Base-by-base conservation (phyloP, 2,329 filamentous ascomycete species). In the Rasamsonia emersonii region DNA sequence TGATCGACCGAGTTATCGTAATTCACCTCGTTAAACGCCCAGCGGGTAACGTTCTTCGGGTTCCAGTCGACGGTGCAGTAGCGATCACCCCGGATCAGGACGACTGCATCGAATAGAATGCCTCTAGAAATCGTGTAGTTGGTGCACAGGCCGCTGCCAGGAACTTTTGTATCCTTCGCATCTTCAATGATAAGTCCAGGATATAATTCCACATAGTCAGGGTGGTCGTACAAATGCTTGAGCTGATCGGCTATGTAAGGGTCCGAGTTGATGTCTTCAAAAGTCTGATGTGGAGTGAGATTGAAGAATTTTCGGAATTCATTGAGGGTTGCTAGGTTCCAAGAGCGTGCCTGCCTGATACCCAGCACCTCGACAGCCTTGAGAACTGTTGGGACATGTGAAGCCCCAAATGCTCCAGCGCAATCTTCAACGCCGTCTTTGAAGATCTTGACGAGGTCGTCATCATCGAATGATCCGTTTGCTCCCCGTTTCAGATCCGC, bases 341-440 rank as follows among this genome's bases (percentile, higher is more conserved):
- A 79, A 21, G 70, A 68, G 23, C 76, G 70, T 4, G 69, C 71
- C 42, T 79, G 76, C 11, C 68, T 62, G 30, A 79, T 79, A 6
- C 75, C 75, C 2, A 78, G 62, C 3, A 77, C 63, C 50, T 80
- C 77, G n/a, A 80, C 66, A 1, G 66, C 61, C 44, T 68, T 73
- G 45, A 81, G 67, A 1, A 70, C 65, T 24, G 64, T 65, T 4
- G 76, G 75, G 1, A 79, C 66, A 46, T 71, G 74, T 9, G 67
- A 65, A 2, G 75, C 68, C 1, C 76, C 76, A 41, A 77, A 78
- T 4, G 64, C 61, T 19, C 73, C 73, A 2, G 73, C 71, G 19
- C 71, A 70, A 35, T 79, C 73, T 14, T 79, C 70, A 49, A 78
- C 75, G n/a, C 69, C 62, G 18, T 66, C 63, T 15, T 65, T 67